Evolutionary conservation across 306 rosid species (phyloP), one percentile per base, ranked within the genome.

Genomic region (Erythrophleum fordii): DNA sequence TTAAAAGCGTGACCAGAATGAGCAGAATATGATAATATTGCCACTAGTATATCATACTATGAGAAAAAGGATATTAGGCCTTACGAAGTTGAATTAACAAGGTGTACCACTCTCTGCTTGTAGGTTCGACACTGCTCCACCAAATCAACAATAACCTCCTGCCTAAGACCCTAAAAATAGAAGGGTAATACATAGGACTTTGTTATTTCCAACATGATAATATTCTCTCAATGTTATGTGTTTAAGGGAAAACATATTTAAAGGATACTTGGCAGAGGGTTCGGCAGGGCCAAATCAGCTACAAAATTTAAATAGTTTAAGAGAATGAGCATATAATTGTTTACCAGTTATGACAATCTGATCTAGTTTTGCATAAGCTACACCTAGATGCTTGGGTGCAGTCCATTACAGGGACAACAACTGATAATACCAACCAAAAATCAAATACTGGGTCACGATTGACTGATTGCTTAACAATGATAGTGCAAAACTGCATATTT

Each of bases 21-120:
- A 73, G 17, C 26, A 77, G 31, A 70, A 23, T 37, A 64, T 37
- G 23, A 65, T 79, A 73, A 70, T 42, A 48, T 23, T 20, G 62
- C n/a, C 68, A 59, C 59, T 10, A 51, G 46, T 71, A 72, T 61
- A 41, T 29, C 71, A 64, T 70, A 80, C 26, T 52, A 67, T 69
- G 55, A 18, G 49, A 23, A 64, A 39, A 69, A 75, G 77, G 76
- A 80, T 39, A 58, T 35, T 66, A 62, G 84, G 84, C 22, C 96
- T 89, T 90, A 95, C 99, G 93, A 85, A 75, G 98, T 95, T 70
- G 98, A 90, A 79, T 95, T 95, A 76, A 95, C 99, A 84, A 95
- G 99, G 91, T 93, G 99, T 22, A 95, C 97, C 82, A 95, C 97
- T 85, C 99, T 92, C 87, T 92, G 98, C 90, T 93, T 95, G 89